These are phyloP conservation scores for Aureobasidium sp. DNA, from an alignment of 2,329 filamentous ascomycete species.

Conservation along the genomic window DNA sequence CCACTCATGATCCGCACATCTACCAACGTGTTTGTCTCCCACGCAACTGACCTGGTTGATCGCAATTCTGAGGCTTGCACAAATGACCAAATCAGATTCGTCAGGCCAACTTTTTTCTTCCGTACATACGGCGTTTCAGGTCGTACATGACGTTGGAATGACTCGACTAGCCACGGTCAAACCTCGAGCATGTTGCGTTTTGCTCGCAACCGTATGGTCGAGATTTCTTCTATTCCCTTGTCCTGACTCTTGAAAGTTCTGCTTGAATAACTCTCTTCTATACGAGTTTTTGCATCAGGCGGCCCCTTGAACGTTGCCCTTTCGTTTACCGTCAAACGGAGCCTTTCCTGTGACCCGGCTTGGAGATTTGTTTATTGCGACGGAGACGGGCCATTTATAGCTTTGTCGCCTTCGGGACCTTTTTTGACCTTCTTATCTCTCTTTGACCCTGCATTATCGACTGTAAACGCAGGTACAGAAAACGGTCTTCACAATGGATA, in stretches of 20 bases:
- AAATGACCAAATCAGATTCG: neutral
- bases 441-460: neutral
- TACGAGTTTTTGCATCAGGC: neutral
- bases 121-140: neutral
- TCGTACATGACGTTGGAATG: constrained; percentile 1
- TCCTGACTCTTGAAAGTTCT: neutral
- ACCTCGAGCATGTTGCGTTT: neutral
- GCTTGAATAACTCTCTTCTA: neutral
- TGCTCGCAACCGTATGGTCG: neutral
- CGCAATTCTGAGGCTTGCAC: neutral
- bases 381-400: neutral
- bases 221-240: neutral
- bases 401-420: too few species aligned
- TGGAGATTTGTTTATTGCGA: neutral
- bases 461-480: neutral
- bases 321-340: neutral
- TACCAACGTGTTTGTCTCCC: neutral
- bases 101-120: neutral
- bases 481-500: neutral
- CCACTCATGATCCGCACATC: neutral
- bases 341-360: neutral
- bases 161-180: constrained; percentile 1
- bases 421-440: neutral
- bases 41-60: neutral
- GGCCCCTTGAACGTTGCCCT: neutral